Evolutionary conservation across 2,329 filamentous ascomycete genomes (phyloP), one percentile per base, ranked within the genome.

Genomic region (Gnomoniopsis smithogilvyi): DNA sequence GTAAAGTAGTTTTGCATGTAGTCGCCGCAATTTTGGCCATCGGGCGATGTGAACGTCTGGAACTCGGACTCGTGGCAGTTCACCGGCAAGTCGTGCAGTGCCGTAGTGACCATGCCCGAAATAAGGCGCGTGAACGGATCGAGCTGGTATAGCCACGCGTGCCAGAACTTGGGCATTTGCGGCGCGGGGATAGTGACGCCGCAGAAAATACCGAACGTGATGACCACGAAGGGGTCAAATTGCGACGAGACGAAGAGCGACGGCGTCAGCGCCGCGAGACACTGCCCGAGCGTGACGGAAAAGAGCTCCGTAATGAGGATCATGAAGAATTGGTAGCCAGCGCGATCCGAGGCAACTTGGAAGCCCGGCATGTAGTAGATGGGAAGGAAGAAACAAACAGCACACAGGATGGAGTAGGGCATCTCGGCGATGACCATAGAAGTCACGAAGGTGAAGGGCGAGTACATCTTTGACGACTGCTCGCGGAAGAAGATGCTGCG

Each of bases 271-370:
- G 92, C 87, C 0, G 90, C 87, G 4, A 96, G 80, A 58, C 84
- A 84, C 69, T 94, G 92, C 3, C 83, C 92, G 2, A 96, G 77
- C 0, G 90, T 92, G 43, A 96, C 88, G 10, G 89, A 86, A 75
- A 96, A 96, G 51, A 96, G 72, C 70, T 96, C 92, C 0, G 90
- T 94, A 66, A 94, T 81, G 56, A 96, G 80, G 3, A 96, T 75
- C 76, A 96, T 91, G 69, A 96, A 78, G 80, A 96, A 96, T 70
- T 94, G 90, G 73, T 93, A 95, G 0, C 92, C 92, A 0, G 92
- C 90, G 4, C 90, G 84, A 2, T 78, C 81, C 0, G 85, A 74
- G 0, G 80, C 80, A 3, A 72, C 68, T 65, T 88, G 83, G 70
- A 96, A 85, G 0, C 90, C 90, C 0, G 91, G 90, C 70, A 95